Evolutionary conservation across 176 grass and related monocot species (phyloP).

Genomic region (Neostapfia colusana): DNA sequence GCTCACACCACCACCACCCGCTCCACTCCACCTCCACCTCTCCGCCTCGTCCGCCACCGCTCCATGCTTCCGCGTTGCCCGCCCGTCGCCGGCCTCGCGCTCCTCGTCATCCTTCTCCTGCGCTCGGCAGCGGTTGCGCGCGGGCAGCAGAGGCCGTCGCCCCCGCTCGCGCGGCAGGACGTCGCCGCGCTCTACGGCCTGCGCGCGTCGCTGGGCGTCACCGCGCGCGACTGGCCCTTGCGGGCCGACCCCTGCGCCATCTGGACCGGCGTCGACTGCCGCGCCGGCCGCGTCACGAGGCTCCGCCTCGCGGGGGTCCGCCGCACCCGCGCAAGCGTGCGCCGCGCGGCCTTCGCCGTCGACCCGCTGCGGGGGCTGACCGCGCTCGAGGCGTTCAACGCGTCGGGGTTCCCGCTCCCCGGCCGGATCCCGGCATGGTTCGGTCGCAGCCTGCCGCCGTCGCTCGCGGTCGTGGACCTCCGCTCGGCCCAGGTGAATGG

Average conservation of each 20-base stretch:
- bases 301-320: constrained; percentile 59
- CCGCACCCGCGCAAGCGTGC: constrained; percentile 49
- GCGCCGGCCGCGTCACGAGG: constrained; percentile 52
- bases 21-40: constrained; percentile 12
- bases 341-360: constrained; percentile 49
- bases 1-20: constrained; percentile 42
- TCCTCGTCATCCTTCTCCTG: constrained; percentile 13
- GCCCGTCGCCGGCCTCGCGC: constrained; percentile 3
- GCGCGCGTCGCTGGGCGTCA: constrained; percentile 70
- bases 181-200: constrained; percentile 47
- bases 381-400: constrained; percentile 58
- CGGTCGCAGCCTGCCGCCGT: constrained; percentile 44
- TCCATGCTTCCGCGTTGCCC: constrained; percentile 51
- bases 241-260: constrained; percentile 54
- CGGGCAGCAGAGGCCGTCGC: background rate
- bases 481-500: constrained; percentile 46
- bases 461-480: constrained; percentile 62
- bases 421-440: constrained; percentile 78
- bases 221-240: constrained; percentile 59
- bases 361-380: constrained; percentile 56
- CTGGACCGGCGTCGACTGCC: constrained; percentile 74
- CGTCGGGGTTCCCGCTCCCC: constrained; percentile 75
- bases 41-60: background rate
- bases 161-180: constrained; percentile 43
- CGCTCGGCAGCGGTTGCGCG: constrained; percentile 6